These are phyloP conservation scores for Dryas octopetala DNA, from an alignment of 306 rosid species.

Conservation along the genomic window DNA sequence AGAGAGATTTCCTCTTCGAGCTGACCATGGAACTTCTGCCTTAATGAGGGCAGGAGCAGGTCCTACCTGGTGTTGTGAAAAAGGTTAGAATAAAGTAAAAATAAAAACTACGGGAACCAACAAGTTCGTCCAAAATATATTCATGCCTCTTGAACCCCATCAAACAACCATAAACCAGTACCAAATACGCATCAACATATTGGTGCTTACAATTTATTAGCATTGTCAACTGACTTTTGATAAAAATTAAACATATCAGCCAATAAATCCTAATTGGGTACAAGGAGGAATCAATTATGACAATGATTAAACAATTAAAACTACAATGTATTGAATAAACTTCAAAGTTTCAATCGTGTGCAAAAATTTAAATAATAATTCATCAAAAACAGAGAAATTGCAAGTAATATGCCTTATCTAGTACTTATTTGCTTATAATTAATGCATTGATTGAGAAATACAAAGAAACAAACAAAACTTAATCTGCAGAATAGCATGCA, in stretches of 20 bases:
- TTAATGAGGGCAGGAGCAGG: conserved; percentile 32
- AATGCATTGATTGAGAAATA: neutral
- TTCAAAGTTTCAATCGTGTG: neutral
- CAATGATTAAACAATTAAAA: neutral
- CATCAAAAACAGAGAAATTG: neutral
- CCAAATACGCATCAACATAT: too few species aligned
- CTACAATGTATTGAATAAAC: neutral
- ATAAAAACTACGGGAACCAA: neutral
- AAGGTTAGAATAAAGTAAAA: neutral
- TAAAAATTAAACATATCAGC: too few species aligned
- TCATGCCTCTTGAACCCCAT: neutral
- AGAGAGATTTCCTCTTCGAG: conserved; percentile 37
- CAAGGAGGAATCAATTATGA: too few species aligned
- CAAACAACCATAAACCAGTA: too few species aligned
- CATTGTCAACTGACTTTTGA: too few species aligned
- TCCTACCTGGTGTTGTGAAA: conserved; percentile 26
- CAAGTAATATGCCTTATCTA: neutral
- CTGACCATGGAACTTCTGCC: conserved; percentile 50
- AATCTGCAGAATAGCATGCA: neutral
- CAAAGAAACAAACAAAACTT: neutral
- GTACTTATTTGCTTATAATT: neutral
- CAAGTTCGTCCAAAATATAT: neutral
- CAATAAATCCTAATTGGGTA: too few species aligned
- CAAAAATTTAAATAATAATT: neutral
- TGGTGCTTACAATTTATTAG: too few species aligned